Evolutionary conservation across 495 filamentous ascomycete genomes (phyloP).

Genomic region (Tuber brumale): DNA sequence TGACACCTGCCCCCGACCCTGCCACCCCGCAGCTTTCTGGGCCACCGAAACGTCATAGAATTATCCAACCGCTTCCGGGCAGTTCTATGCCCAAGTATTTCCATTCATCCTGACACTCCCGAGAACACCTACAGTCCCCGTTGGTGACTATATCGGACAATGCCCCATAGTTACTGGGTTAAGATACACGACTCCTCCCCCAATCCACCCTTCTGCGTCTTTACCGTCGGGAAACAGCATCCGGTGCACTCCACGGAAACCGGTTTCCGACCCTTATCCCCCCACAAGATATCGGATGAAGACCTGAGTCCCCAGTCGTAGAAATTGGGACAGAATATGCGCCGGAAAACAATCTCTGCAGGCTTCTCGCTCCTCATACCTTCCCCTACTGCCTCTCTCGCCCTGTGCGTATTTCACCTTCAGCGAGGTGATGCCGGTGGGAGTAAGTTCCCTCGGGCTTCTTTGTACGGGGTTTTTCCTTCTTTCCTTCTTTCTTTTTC

Average conservation of each 20-base stretch:
- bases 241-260: not conserved
- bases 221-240: not conserved
- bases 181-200: not conserved
- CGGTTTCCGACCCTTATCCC: not conserved
- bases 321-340: no score
- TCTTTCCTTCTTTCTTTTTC: no score
- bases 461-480: no score
- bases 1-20: no score
- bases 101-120: not conserved
- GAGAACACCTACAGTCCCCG: not conserved
- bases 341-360: no score
- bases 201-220: not conserved
- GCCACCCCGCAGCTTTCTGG: not conserved
- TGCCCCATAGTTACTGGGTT: fast-evolving
- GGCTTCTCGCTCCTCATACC: no score
- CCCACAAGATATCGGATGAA: not conserved
- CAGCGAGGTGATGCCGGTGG: no score
- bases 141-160: not conserved
- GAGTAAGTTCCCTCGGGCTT: no score
- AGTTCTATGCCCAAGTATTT: not conserved
- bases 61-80: not conserved
- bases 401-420: no score
- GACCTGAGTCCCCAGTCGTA: no score
- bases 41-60: not conserved
- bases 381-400: no score